Evolutionary conservation across 208 protist species (phyloP).

Genomic region (Acanthamoeba triangularis): DNA sequence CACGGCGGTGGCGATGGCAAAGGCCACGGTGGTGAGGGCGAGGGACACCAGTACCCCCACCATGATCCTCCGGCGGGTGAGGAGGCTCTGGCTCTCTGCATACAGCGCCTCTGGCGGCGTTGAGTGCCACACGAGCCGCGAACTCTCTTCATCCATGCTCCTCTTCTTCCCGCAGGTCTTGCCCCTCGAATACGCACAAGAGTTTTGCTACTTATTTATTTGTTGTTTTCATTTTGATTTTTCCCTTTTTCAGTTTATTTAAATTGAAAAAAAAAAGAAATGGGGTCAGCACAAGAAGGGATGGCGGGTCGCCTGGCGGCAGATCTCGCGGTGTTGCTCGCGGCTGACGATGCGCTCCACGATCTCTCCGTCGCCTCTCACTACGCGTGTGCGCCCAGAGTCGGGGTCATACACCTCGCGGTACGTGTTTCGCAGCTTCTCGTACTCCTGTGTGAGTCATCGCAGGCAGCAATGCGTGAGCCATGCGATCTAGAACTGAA

Average conservation of each 20-base stretch:
- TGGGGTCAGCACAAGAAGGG: slow-evolving; percentile 59
- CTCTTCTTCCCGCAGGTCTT: too few relatives aligned
- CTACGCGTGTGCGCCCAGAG: slow-evolving; percentile 72
- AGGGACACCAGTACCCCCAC: background rate
- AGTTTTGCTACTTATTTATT: too few relatives aligned
- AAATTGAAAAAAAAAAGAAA: too few relatives aligned
- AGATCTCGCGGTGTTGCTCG: slow-evolving; percentile 81
- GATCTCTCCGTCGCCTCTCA: slow-evolving; percentile 79
- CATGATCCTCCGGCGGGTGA: background rate
- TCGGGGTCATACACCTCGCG: slow-evolving; percentile 80
- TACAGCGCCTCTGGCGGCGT: slow-evolving; percentile 4
- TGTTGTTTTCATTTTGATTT: too few relatives aligned
- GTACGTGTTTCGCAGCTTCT: slow-evolving; percentile 75
- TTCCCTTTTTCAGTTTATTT: too few relatives aligned
- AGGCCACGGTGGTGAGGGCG: background rate
- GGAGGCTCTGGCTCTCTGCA: background rate
- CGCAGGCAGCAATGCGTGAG: background rate
- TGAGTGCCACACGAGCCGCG: background rate
- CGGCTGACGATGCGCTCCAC: slow-evolving; percentile 80
- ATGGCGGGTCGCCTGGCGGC: slow-evolving; percentile 81
- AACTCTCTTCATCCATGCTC: background rate
- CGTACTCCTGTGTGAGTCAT: slow-evolving; percentile 51
- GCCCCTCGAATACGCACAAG: too few relatives aligned
- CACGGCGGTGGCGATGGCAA: background rate
- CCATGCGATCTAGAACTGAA: too few relatives aligned